Evolutionary conservation across 176 grass and related monocot species (phyloP), one percentile per base, ranked within the genome.

Genomic region (Neostapfia colusana): DNA sequence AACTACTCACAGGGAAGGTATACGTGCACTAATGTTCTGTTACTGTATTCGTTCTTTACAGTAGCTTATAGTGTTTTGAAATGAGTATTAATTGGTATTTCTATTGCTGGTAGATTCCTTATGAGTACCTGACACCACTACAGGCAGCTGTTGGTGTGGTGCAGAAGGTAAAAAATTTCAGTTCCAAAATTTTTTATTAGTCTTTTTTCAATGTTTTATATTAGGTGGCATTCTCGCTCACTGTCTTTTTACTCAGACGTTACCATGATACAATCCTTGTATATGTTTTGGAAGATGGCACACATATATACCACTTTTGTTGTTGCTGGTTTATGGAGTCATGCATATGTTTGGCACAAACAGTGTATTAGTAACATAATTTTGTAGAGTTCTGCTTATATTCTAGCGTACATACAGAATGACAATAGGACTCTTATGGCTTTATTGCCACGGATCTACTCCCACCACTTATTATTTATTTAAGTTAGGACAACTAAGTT

Each of bases 111-210:
- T 76, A 97, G 95, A 80, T 97, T 81, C 95, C 95, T 42, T 97
- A 97, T 26, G 95, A 97, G 84, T 98, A 94, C 46, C 71, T 98
- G 57, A 98, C 95, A 34, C 95, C 95, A 82, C 80, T 98, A 66
- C 95, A 98, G 90, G 95, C 95, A 88, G 95, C 95, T 65, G 95
- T 98, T 75, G 95, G 95, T 74, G 95, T 98, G 69, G 95, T 98
- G 87, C 95, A 98, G 83, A 98, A 98, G 95, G 95, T 98, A 91
- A 54, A 69, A 24, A 53, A 67, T 72, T 23, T 43, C 25, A 35
- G 23, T 46, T 70, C 31, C 46, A 70, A 37, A 10, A 43, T 81
- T 49, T 44, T 44, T 41, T 18, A 2, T 35, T 37, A 14, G 17
- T 63, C 14, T 31, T 82, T 6, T 24, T 68, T 49, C 24, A 61